Base-by-base conservation (phyloP, 768 basidiomycete genomes). In the Xerocomus potaroensis region DNA sequence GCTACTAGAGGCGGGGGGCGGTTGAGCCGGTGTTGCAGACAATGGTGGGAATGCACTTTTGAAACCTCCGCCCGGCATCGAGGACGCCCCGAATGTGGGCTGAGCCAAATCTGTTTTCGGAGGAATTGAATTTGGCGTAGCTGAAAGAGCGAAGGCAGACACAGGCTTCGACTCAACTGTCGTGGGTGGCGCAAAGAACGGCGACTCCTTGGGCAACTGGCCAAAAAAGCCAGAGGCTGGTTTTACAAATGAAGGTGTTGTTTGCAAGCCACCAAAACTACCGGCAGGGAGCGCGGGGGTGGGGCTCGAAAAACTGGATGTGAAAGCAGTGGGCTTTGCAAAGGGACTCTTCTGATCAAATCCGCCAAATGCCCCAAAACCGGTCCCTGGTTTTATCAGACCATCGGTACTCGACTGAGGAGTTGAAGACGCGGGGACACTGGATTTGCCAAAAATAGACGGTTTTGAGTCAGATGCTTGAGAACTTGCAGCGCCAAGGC, bases 61-160 rank as follows among this genome's bases (percentile, higher is more conserved):
- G 12, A 49, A 19, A 14, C 61, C 22, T 8, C 44, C 57, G 4
- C 60, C 61, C 26, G 67, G 54, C 45, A 66, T 54, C n/a, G 72
- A 66, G 8, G 70, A 49, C 11, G 67, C 36, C n/a, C 72, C 74
- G 45, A 75, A 76, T 40, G 60, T 38, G 9, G 37, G 37, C 23
- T 38, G 37, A n/a, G 37, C 16, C 4, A 23, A 38, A n/a, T 12
- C 24, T 38, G 37, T 15, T n/a, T 24, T 38, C 8, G 37, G 15
- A 24, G 37, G 37, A 15, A 38, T n/a, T 15, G 37, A 24, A 24
- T 23, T 24, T 15, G 37, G 37, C 14, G 37, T 38, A 24, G 37
- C 14, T 10, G 37, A 38, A 24, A 38, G 37, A 38, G 37, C 37
- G 24, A 38, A 38, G 2, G 37, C 37, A 1, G 37, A 38, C 23